phyloP scores from a whole-genome alignment of 352 stramenopile genomes.

The Globisporangium nagaii region DNA sequence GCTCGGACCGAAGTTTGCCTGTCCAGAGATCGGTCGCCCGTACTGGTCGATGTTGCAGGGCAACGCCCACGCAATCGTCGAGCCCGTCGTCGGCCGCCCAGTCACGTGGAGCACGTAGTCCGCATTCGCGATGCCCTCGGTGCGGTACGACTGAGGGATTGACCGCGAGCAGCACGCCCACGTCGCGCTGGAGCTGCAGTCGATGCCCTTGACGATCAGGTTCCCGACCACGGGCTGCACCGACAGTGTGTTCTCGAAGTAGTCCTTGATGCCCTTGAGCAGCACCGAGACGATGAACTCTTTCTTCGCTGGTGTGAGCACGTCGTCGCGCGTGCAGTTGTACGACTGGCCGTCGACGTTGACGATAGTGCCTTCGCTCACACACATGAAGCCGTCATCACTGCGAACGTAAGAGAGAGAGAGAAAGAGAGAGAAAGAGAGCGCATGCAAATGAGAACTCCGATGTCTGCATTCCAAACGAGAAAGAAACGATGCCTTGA shows the following conservation, averaged over 20 bases:
- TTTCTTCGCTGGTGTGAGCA: constrained; percentile 60
- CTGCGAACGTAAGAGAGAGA: constrained; percentile 14
- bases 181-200: constrained; percentile 27
- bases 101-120: constrained; percentile 82
- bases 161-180: constrained; percentile 63
- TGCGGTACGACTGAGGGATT: constrained; percentile 45
- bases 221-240: constrained; percentile 68
- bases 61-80: constrained; percentile 72
- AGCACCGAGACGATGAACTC: constrained; percentile 67
- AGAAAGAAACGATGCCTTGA: no score
- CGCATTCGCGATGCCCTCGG: constrained; percentile 46
- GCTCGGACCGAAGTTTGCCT: constrained; percentile 76
- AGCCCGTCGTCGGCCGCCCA: constrained; percentile 54
- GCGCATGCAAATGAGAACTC: no score
- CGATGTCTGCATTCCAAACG: neutral
- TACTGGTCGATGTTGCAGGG: constrained; percentile 80
- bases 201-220: constrained; percentile 50
- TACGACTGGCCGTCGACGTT: constrained; percentile 44
- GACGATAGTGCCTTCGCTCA: constrained; percentile 38
- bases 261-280: constrained; percentile 52
- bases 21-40: constrained; percentile 67
- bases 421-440: neutral
- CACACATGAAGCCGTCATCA: constrained; percentile 60
- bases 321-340: constrained; percentile 40
- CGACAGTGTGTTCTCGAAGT: constrained; percentile 55